Evolutionary conservation across 116 monocot species (phyloP).

Genomic region (Zostera marina): DNA sequence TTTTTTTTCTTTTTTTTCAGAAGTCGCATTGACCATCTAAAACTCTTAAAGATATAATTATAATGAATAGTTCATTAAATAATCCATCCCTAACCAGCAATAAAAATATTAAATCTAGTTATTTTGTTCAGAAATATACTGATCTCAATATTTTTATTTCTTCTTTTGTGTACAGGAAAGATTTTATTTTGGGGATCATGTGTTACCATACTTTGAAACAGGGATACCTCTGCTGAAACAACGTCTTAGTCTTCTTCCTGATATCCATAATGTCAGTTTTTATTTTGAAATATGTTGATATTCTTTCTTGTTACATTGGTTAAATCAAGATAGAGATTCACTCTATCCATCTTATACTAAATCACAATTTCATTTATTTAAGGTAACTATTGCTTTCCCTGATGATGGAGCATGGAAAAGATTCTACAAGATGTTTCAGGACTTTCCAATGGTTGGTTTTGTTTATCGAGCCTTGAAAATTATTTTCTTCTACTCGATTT

Average conservation of each 20-base stretch:
- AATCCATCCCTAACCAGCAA: too few species aligned
- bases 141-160: neutral
- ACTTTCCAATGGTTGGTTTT: conserved; percentile 64
- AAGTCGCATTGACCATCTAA: neutral
- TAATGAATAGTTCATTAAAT: too few species aligned
- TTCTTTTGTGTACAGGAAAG: conserved; percentile 42
- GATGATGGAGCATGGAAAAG: conserved; percentile 99
- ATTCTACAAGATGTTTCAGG: conserved; percentile 67
- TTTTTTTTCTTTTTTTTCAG: neutral
- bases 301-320: neutral
- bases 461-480: neutral
- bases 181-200: conserved; percentile 95
- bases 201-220: conserved; percentile 92
- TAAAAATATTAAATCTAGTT: too few species aligned
- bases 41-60: neutral
- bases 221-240: conserved; percentile 79
- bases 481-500: neutral
- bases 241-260: conserved; percentile 68
- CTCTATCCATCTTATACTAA: neutral
- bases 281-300: neutral
- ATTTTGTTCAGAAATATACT: too few species aligned
- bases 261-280: conserved; percentile 68
- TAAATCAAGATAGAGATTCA: neutral
- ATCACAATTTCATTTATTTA: conserved; percentile 2
- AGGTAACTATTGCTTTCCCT: conserved; percentile 90